These are phyloP conservation scores for Aspergillus steynii DNA, from an alignment of 495 filamentous ascomycete species.

Conservation along the genomic window DNA sequence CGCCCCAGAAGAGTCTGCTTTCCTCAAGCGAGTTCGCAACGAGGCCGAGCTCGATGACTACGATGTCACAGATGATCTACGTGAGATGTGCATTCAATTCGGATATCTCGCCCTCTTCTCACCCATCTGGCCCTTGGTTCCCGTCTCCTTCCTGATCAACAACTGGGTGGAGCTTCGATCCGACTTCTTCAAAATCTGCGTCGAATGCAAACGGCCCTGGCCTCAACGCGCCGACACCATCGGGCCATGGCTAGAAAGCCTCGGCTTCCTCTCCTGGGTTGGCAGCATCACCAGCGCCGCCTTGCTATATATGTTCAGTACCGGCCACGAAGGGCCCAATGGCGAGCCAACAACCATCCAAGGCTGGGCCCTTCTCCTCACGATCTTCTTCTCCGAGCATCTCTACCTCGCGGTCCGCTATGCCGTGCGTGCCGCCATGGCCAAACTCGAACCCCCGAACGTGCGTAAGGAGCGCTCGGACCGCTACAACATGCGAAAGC, in stretches of 20 bases:
- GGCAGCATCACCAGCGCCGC: constrained; percentile 84
- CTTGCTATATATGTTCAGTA: constrained; percentile 83
- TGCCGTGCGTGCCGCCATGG: constrained; percentile 65
- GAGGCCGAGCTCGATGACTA: constrained; percentile 87
- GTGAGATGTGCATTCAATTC: constrained; percentile 95
- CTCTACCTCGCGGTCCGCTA: constrained; percentile 74
- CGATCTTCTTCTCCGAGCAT: constrained; percentile 86
- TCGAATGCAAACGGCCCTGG: constrained; percentile 83
- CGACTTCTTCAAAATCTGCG: constrained; percentile 92
- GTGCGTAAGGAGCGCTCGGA: constrained; percentile 78
- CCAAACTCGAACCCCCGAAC: constrained; percentile 82
- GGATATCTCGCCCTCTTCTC: constrained; percentile 95
- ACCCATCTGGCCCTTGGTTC: constrained; percentile 87
- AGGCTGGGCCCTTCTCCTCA: constrained; percentile 79
- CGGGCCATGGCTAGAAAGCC: constrained; percentile 86
- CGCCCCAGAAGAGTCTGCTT: constrained; percentile 69
- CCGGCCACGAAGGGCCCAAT: constrained; percentile 57
- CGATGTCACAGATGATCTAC: constrained; percentile 82
- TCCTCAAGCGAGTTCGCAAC: constrained; percentile 76
- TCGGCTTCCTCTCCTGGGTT: constrained; percentile 88
- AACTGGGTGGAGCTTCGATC: constrained; percentile 95
- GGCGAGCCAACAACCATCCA: constrained; percentile 62
- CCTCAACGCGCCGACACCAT: constrained; percentile 90
- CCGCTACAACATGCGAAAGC: constrained; percentile 70
- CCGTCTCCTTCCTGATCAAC: constrained; percentile 87